Conservation (phyloP, 179 eudicot genomes). For the Spergularia azorica region DNA sequence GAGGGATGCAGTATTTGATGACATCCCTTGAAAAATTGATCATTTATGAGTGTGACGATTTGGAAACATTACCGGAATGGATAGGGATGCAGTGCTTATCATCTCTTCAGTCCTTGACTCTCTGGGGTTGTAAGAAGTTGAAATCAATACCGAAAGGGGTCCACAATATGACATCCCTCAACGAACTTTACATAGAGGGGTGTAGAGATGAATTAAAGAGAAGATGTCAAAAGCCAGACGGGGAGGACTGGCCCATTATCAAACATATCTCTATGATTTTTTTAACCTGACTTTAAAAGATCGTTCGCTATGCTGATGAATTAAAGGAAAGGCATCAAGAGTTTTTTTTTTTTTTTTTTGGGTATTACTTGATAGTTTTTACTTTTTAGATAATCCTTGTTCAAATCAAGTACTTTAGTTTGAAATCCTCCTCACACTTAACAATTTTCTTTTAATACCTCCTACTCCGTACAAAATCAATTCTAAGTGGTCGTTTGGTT, state of each 20-base stretch:
- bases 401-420: too few relatives aligned
- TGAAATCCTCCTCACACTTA: too few relatives aligned
- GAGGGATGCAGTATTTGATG: constrained; percentile 16
- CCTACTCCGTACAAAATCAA: too few relatives aligned
- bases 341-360: too few relatives aligned
- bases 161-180: constrained; percentile 10
- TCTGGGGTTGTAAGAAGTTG: not conserved
- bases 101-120: constrained; percentile 1
- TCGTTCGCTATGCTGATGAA: too few relatives aligned
- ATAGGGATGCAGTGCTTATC: not conserved
- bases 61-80: constrained; percentile 8
- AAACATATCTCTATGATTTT: too few relatives aligned
- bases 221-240: not conserved
- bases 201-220: not conserved
- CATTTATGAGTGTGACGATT: not conserved
- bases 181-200: not conserved
- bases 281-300: too few relatives aligned
- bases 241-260: constrained; percentile 6
- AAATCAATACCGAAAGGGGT: not conserved
- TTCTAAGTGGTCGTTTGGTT: too few relatives aligned
- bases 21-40: not conserved
- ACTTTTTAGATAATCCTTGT: too few relatives aligned
- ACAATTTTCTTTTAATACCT: too few relatives aligned
- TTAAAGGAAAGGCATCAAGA: not conserved
- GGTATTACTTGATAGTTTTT: too few relatives aligned